phyloP scores from a whole-genome alignment of 331 rosid species.

The Malus hybrid region DNA sequence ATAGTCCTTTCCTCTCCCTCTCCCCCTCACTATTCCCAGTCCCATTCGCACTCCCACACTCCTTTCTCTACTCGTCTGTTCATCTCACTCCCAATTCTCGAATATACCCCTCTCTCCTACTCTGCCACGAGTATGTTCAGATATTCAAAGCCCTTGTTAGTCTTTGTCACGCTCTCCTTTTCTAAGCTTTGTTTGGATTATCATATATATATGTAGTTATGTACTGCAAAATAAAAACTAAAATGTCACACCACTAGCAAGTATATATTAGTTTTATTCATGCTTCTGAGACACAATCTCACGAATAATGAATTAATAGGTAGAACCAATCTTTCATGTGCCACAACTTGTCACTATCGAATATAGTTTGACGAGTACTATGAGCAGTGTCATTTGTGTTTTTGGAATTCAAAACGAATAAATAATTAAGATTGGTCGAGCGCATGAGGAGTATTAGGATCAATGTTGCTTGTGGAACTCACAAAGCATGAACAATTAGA shows the following conservation, averaged over 20 bases:
- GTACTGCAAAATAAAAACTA: background rate
- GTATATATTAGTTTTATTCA: background rate
- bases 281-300: background rate
- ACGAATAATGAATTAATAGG: background rate
- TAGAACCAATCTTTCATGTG: background rate
- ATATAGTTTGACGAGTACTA: no score
- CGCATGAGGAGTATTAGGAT: background rate
- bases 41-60: conserved; percentile 32
- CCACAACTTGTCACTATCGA: background rate
- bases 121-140: background rate
- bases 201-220: no score
- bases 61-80: background rate
- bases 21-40: background rate
- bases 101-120: background rate
- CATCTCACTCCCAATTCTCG: background rate
- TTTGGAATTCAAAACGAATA: no score
- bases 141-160: background rate
- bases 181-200: no score
- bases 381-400: no score
- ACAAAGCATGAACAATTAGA: background rate
- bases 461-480: background rate
- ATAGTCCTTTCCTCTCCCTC: background rate
- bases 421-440: background rate
- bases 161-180: background rate
- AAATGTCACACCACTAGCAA: background rate